phyloP scores from a whole-genome alignment of 1,139 yeast species.

The Scheffersomyces segobiensis region DNA sequence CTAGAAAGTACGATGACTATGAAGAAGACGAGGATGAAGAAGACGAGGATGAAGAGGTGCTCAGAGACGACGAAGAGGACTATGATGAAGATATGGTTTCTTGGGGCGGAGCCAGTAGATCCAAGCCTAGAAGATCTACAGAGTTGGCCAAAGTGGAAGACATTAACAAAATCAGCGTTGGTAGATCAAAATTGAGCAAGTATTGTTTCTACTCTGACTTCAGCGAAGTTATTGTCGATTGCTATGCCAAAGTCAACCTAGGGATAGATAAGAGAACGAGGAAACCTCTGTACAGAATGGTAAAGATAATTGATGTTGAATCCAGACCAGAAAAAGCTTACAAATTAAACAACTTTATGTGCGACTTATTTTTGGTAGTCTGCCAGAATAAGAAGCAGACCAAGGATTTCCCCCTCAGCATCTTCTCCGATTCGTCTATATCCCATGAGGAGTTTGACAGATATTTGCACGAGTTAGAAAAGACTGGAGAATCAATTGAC shows the following conservation, averaged over 20 bases:
- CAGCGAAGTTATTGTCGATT: slow-evolving; percentile 64
- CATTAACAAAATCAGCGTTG: slow-evolving; percentile 70
- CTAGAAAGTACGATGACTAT: slow-evolving; percentile 26
- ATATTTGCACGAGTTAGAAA: slow-evolving; percentile 61
- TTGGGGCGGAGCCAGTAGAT: slow-evolving; percentile 47
- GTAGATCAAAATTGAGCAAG: slow-evolving; percentile 72
- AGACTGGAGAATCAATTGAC: slow-evolving; percentile 63
- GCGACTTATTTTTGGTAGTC: slow-evolving; percentile 64
- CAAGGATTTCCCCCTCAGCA: slow-evolving; percentile 71
- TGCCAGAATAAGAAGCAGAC: slow-evolving; percentile 68
- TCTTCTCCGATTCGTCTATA: slow-evolving; percentile 76
- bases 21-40: slow-evolving; percentile 34
- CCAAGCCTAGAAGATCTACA: slow-evolving; percentile 26
- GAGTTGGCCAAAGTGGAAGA: slow-evolving; percentile 52
- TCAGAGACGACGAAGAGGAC: slow-evolving; percentile 41
- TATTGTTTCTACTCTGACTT: slow-evolving; percentile 84
- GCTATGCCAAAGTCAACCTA: slow-evolving; percentile 80
- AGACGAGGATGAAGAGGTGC: slow-evolving; percentile 43
- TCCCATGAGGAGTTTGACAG: slow-evolving; percentile 69
- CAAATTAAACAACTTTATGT: slow-evolving; percentile 52
- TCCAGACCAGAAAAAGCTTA: slow-evolving; percentile 57
- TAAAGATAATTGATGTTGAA: slow-evolving; percentile 68
- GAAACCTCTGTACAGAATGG: slow-evolving; percentile 76
- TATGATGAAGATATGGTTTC: slow-evolving; percentile 44
- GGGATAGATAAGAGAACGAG: slow-evolving; percentile 68